phyloP scores from a whole-genome alignment of 805 yeast species.

The Cyberlindnera petersonii region DNA sequence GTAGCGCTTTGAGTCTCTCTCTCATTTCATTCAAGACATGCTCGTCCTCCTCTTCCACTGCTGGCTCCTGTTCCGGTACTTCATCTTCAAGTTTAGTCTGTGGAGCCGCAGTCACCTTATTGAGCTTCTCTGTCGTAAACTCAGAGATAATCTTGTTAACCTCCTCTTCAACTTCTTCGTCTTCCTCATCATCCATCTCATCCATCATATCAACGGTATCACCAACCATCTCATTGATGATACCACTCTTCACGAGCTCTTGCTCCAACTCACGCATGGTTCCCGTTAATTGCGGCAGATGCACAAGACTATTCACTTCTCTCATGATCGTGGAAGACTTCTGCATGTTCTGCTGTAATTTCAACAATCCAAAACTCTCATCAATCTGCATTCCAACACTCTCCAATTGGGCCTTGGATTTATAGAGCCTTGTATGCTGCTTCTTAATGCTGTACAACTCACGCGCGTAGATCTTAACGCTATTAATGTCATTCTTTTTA shows the following conservation, averaged over 20 bases:
- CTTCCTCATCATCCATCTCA: conserved; percentile 63
- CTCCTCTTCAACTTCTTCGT: conserved; percentile 59
- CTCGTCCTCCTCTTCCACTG: conserved; percentile 69
- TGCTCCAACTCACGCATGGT: conserved; percentile 83
- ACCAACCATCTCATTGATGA: conserved; percentile 92
- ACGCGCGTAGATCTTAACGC: conserved; percentile 76
- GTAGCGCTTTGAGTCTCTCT: conserved; percentile 81
- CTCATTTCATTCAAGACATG: conserved; percentile 81
- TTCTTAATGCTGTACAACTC: conserved; percentile 72
- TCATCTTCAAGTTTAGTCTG: conserved; percentile 15
- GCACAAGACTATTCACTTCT: conserved; percentile 77
- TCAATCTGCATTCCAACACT: conserved; percentile 85
- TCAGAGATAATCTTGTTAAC: conserved; percentile 58
- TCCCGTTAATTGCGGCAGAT: conserved; percentile 71
- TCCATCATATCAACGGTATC: conserved; percentile 74
- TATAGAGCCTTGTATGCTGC: conserved; percentile 69
- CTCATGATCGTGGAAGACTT: conserved; percentile 78
- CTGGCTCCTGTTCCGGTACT: conserved; percentile 30
- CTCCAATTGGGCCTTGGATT: conserved; percentile 81
- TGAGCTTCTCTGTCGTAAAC: conserved; percentile 40
- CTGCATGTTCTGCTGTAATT: conserved; percentile 76
- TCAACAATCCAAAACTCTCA: conserved; percentile 85
- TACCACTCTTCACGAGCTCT: conserved; percentile 81
- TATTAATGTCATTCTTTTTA: conserved; percentile 67
- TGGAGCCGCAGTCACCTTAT: conserved; percentile 36